These are phyloP conservation scores for Trypanosoma boissoni DNA, from an alignment of 208 protist species.

Conservation along the genomic window DNA sequence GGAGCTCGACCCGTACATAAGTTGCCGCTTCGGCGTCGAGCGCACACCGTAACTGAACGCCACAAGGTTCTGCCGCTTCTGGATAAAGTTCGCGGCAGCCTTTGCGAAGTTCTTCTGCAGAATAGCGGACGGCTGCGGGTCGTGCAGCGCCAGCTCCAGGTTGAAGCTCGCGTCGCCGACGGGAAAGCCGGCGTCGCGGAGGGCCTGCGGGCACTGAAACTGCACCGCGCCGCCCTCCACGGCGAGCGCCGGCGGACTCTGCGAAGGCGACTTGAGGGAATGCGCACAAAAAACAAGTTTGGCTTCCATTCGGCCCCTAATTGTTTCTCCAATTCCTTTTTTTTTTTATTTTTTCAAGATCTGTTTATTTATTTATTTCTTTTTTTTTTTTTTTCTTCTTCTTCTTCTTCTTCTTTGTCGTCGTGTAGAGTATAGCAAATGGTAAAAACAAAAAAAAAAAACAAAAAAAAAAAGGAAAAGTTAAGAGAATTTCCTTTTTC, in stretches of 20 bases:
- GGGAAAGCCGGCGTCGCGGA: conserved; percentile 71
- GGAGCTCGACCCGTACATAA: conserved; percentile 62
- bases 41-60: conserved; percentile 83
- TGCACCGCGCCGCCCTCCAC: conserved; percentile 44
- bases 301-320: conserved; percentile 50
- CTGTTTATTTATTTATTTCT: neutral
- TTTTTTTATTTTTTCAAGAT: conserved; percentile 3
- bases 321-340: neutral
- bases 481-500: too few species aligned
- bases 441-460: neutral
- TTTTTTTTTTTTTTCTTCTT: conserved; percentile 1
- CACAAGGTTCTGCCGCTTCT: conserved; percentile 74
- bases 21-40: conserved; percentile 78
- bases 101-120: conserved; percentile 33
- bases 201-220: conserved; percentile 52
- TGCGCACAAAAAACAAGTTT: conserved; percentile 70
- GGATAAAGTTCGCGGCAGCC: conserved; percentile 48
- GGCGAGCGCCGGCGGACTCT: conserved; percentile 34
- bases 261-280: conserved; percentile 31
- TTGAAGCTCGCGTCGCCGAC: conserved; percentile 58
- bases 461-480: neutral
- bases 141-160: conserved; percentile 52
- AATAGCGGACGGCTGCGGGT: conserved; percentile 35
- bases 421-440: too few species aligned
- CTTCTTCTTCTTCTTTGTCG: conserved; percentile 3